Evolutionary conservation across 495 filamentous ascomycete species (phyloP), one percentile per base, ranked within the genome.

Genomic region (Penicillium cataractarum): DNA sequence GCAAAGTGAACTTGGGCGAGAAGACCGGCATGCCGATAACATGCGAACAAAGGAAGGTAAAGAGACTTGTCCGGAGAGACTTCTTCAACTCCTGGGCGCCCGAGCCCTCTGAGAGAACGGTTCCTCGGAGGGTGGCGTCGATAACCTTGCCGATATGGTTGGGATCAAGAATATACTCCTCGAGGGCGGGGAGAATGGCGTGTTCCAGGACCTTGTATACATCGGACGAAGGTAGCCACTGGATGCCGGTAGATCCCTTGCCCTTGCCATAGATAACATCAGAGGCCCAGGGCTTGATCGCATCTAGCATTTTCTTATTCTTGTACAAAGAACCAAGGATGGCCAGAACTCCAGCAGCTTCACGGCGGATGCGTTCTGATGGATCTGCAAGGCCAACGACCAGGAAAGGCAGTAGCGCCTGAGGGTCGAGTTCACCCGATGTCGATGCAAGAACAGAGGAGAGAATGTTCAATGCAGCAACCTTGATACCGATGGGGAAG

Each of bases 81-180:
- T 87, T 87, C 65, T 92, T 92, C 9, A 96, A 63, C 60, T 87
- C 86, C 13, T 76, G 76, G 31, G 79, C 80, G 21, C 75, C 72
- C 21, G 76, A 74, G 44, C 75, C 62, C 35, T 75, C 74, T 3
- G 75, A 66, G 9, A 68, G 32, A 48, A 71, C 58, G 31, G 76
- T 70, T 54, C 83, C 79, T 49, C 87, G 81, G 24, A 92, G 64
- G 1, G 78, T 74, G 50, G 78, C 80, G 53, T 83, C 83, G n/a
- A 96, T 67, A 8, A 83, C 79, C 22, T 80, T 82, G 10, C 80
- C 75, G 26, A 94, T 76, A 44, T 93, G 83, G 35, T 78, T 83
- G 6, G 83, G 75, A 70, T 97, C 92, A 21, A 96, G 77, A 10
- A 92, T 82, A 66, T 88, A 93, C 73, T 97, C 93, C 69, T 97